These are phyloP conservation scores for Penicillium cosmopolitanum DNA, from an alignment of 495 filamentous ascomycete genomes.

Conservation along the genomic window DNA sequence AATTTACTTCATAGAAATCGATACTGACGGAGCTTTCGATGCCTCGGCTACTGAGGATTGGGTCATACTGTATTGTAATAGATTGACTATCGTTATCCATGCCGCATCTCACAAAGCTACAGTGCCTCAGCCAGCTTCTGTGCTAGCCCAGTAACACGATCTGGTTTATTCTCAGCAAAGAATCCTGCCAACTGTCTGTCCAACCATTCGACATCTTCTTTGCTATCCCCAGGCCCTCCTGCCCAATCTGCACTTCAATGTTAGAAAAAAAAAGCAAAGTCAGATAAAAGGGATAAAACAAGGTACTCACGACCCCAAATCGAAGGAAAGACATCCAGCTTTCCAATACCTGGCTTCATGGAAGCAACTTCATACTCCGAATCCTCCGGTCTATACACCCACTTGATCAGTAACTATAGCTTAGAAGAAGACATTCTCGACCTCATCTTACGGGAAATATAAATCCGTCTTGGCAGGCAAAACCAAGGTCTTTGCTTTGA, in stretches of 20 bases:
- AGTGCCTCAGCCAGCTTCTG: slow-evolving; percentile 13
- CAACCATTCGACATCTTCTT: slow-evolving; percentile 68
- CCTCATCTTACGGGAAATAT: slow-evolving; percentile 66
- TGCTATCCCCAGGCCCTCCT: slow-evolving; percentile 65
- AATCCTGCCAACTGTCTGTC: slow-evolving; percentile 59
- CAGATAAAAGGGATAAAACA: too few relatives aligned
- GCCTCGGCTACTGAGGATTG: too few relatives aligned
- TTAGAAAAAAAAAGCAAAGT: slow-evolving; percentile 18
- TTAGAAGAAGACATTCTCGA: not conserved
- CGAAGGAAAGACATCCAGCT: slow-evolving; percentile 59
- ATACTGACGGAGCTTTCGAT: too few relatives aligned
- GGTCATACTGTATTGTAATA: too few relatives aligned
- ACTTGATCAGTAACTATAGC: slow-evolving; percentile 17
- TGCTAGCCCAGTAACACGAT: slow-evolving; percentile 6
- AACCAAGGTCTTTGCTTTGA: slow-evolving; percentile 69
- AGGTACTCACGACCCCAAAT: slow-evolving; percentile 68
- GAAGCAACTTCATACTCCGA: slow-evolving; percentile 67
- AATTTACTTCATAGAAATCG: too few relatives aligned
- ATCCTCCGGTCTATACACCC: slow-evolving; percentile 58
- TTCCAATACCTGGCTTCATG: slow-evolving; percentile 64
- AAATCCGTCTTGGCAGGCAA: slow-evolving; percentile 69
- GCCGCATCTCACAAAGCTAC: not conserved
- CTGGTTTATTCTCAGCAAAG: slow-evolving; percentile 38
- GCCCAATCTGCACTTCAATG: slow-evolving; percentile 48
- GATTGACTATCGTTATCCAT: too few relatives aligned